Percentiles rank a stretch among this genome's conserved stretches.
Conservation (phyloP, 371 early-diverging fungal genomes). For the Entomophthora muscae region DNA sequence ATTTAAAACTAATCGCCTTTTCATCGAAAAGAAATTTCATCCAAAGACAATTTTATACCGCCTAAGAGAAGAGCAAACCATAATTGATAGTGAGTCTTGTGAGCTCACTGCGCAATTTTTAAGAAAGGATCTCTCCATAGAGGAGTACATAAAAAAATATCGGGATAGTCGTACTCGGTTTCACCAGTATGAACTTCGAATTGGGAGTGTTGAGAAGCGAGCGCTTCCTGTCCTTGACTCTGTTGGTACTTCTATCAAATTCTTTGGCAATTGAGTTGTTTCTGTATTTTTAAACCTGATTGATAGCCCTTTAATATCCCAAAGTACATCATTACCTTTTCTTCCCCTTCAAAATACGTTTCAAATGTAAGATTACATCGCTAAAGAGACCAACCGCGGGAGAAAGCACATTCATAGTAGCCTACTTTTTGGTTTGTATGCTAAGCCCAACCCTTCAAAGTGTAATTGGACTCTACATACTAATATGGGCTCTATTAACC, state of each 20-base stretch:
- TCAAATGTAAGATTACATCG: no score
- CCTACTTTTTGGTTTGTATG: no score
- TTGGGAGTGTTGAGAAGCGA: neutral
- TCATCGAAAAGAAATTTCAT: neutral
- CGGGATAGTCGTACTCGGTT: neutral
- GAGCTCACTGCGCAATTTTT: neutral
- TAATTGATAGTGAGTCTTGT: neutral
- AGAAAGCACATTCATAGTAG: no score
- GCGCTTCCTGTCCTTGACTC: neutral
- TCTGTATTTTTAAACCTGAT: no score
- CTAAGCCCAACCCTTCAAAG: no score
- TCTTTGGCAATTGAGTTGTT: neutral
- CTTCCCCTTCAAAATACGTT: no score
- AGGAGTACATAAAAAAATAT: neutral
- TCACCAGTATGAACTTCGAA: neutral
- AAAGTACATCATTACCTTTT: no score
- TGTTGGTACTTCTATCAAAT: neutral
- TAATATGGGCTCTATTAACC: no score
- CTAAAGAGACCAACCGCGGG: no score
- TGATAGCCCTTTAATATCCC: no score
- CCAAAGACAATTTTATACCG: neutral
- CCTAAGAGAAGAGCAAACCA: neutral
- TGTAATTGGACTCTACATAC: no score
- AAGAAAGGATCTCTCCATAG: neutral
- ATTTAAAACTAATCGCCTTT: neutral